A percentile compares a stretch with the other conserved stretches of the same genome.
Evolutionary conservation across 2,329 filamentous ascomycete species (phyloP).

Genomic region (Thermothelomyces thermophilus): DNA sequence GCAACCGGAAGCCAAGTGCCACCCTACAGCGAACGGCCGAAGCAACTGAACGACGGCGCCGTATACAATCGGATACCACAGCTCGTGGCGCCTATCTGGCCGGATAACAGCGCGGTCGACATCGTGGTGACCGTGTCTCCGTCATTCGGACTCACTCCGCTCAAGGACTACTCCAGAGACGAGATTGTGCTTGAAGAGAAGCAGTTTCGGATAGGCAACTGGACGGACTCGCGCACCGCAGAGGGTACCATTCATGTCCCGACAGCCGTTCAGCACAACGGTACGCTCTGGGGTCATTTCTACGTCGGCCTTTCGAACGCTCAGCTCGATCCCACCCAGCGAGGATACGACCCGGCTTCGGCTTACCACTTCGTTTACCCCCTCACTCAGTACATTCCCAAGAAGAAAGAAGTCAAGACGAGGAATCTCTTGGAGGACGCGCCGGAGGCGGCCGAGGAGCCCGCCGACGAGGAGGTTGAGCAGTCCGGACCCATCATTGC

Average conservation of each 20-base stretch:
- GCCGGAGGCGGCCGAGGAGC: conserved; percentile 44
- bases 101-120: conserved; percentile 69
- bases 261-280: conserved; percentile 76
- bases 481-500: conserved; percentile 62
- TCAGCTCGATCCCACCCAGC: conserved; percentile 65
- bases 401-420: conserved; percentile 84
- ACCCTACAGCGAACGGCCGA: conserved; percentile 58
- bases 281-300: conserved; percentile 91
- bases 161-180: conserved; percentile 59
- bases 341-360: conserved; percentile 64
- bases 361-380: conserved; percentile 82
- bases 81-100: conserved; percentile 81
- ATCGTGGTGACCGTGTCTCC: conserved; percentile 79
- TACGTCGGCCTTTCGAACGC: conserved; percentile 74
- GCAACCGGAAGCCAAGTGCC: conserved; percentile 53
- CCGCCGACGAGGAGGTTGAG: conserved; percentile 44
- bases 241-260: conserved; percentile 75
- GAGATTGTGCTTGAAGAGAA: conserved; percentile 73
- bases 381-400: conserved; percentile 80
- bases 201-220: conserved; percentile 72
- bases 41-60: conserved; percentile 52
- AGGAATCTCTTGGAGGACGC: conserved; percentile 70
- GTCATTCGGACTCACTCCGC: conserved; percentile 59
- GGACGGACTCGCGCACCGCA: conserved; percentile 67
- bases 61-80: conserved; percentile 60